Base-by-base conservation (phyloP, 345 rosid genomes). In the Erucastrum elatum region DNA sequence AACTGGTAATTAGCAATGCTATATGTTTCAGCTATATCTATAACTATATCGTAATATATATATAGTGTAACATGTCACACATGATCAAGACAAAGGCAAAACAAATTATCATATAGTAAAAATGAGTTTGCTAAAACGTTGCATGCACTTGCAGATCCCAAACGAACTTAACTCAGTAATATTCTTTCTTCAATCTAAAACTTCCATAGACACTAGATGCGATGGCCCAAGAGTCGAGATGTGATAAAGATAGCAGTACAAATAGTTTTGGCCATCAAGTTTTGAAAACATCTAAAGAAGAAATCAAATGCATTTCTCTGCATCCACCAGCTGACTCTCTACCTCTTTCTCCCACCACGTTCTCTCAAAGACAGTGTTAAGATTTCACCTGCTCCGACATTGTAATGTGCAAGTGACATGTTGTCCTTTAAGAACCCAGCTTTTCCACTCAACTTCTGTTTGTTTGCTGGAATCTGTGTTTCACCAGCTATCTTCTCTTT, bases 401-500 rank as follows among this genome's bases (percentile, higher is more conserved):
- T 93, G 88, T 91, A 93, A 79, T 91, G 86, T 13, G 96, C 93
- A 75, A 89, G 93, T 10, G 94, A 86, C 91, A 93, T 9, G 63
- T 58, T 58, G 63, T 58, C 63, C 63, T 58, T 58, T 25, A 58
- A 58, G 27, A 58, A 25, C 3, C 31, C 63, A 25, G n/a, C 63
- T 58, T 58, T 21, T 25, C 63, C 63, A 26, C 30, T 58, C 30
- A 58, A 25, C 63, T 58, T 25, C 31, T 58, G 63, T 58, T 25
- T 26, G 64, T 60, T 27, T 61, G 35, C 31, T 58, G 91, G 90
- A 72, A 91, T 90, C 70, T 90, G 98, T 69, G 85, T 89, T 77
- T 88, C 93, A 76, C 93, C 98, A 0, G 96, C 96, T 72, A 93
- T 91, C 84, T 93, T 93, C 87, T 93, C 98, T 81, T 93, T 93